A percentile compares a stretch with the other conserved stretches of the same genome.
These are phyloP conservation scores for Cryptococcus sp. DNA, from an alignment of 1,284 basidiomycete genomes.

Conservation along the genomic window DNA sequence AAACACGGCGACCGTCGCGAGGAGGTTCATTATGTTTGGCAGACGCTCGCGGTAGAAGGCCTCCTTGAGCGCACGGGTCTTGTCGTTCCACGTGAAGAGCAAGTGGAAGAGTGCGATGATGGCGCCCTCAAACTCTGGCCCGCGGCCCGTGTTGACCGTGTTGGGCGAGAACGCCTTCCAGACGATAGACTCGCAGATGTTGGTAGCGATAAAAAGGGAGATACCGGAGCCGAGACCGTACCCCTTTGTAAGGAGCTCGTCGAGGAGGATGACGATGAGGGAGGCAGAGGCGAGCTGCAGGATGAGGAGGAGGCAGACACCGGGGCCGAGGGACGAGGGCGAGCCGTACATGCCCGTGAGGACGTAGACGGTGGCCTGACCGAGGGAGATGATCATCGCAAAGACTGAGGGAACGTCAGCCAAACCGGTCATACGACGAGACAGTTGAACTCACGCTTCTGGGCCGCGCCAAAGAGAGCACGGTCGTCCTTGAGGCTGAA, in stretches of 20 bases:
- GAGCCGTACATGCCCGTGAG: slow-evolving; percentile 95
- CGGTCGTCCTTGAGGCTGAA: slow-evolving; percentile 96
- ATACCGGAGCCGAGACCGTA: slow-evolving; percentile 98
- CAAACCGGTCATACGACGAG: not conserved
- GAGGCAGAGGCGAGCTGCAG: slow-evolving; percentile 91
- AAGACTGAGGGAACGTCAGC: slow-evolving; percentile 63
- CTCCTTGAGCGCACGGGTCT: slow-evolving; percentile 92
- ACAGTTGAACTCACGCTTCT: slow-evolving; percentile 83
- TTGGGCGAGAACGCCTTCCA: slow-evolving; percentile 99
- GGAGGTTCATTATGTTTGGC: slow-evolving; percentile 96
- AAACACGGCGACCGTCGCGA: slow-evolving; percentile 88
- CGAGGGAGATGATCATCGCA: slow-evolving; percentile 92
- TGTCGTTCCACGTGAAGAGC: slow-evolving; percentile 98
- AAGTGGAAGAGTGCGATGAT: slow-evolving; percentile 96
- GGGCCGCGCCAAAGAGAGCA: slow-evolving; percentile 90
- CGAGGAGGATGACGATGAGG: slow-evolving; percentile 95
- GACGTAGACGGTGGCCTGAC: slow-evolving; percentile 96
- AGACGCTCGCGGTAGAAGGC: slow-evolving; percentile 97
- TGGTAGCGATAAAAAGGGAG: slow-evolving; percentile 98
- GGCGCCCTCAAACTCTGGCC: slow-evolving; percentile 97
- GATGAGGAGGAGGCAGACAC: slow-evolving; percentile 90
- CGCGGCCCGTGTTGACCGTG: slow-evolving; percentile 95
- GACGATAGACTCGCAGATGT: slow-evolving; percentile 98
- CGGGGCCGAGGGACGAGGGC: slow-evolving; percentile 88
- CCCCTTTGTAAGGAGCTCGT: slow-evolving; percentile 97